phyloP scores from a whole-genome alignment of 495 filamentous ascomycete genomes.

The Trichoderma parareesei region DNA sequence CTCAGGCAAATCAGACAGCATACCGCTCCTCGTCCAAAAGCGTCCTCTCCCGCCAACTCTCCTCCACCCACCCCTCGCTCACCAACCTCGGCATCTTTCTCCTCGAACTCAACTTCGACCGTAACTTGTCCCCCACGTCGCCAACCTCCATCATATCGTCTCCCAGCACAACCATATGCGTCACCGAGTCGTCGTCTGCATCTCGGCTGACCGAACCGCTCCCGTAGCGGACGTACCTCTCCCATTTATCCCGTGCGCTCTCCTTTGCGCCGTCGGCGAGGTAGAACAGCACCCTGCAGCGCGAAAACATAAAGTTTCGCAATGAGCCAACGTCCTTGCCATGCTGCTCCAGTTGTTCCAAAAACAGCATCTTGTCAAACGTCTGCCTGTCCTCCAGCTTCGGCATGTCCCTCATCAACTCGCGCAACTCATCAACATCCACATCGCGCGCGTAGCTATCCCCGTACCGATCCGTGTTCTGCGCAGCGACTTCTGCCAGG shows the following conservation, averaged over 20 bases:
- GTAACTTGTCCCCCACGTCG: conserved; percentile 31
- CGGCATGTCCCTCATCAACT: conserved; percentile 44
- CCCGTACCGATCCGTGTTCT: conserved; percentile 63
- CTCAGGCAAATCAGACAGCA: conserved; percentile 12
- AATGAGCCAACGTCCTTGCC: conserved; percentile 42
- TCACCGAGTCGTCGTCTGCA: conserved; percentile 43
- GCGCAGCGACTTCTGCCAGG: conserved; percentile 21
- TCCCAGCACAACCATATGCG: conserved; percentile 55
- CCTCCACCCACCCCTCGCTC: conserved; percentile 60
- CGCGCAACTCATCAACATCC: conserved; percentile 53
- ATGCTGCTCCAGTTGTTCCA: conserved; percentile 48
- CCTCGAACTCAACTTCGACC: conserved; percentile 33
- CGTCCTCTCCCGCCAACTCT: conserved; percentile 73
- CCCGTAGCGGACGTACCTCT: conserved; percentile 51
- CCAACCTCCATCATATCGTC: conserved; percentile 25
- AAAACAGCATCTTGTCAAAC: conserved; percentile 34
- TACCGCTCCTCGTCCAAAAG: conserved; percentile 72
- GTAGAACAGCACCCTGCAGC: conserved; percentile 50
- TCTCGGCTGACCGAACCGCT: conserved; percentile 45
- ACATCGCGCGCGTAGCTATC: conserved; percentile 80
- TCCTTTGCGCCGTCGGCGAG: conserved; percentile 15
- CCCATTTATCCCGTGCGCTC: conserved; percentile 4
- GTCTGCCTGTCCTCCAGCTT: conserved; percentile 18
- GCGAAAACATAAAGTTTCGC: conserved; percentile 60
- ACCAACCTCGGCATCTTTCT: conserved; percentile 63